These are phyloP conservation scores for Coemansia sp. DNA, from an alignment of 192 early-diverging fungal genomes.

Conservation along the genomic window DNA sequence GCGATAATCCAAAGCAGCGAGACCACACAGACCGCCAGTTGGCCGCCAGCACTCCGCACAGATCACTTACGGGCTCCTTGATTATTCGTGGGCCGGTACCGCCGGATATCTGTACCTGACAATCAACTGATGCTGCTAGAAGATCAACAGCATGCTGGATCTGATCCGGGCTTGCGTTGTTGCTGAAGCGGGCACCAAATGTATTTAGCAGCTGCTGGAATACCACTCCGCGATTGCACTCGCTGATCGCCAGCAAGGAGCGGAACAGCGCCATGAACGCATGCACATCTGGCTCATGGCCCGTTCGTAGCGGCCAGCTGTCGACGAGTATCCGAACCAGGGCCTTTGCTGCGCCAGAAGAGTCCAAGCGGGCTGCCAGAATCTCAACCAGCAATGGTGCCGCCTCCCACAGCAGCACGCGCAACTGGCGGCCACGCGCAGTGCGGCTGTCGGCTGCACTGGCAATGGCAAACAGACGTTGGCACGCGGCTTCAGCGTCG, in stretches of 20 bases:
- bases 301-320: constrained; percentile 20
- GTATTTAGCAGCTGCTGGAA: constrained; percentile 12
- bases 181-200: background rate
- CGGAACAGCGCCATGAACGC: constrained; percentile 23
- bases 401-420: constrained; percentile 16
- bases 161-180: background rate
- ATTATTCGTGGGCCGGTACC: background rate
- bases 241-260: constrained; percentile 28
- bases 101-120: constrained; percentile 1
- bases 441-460: background rate
- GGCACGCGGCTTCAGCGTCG: constrained; percentile 14
- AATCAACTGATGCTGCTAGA: constrained; percentile 13
- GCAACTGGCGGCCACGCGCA: background rate
- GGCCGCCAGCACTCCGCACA: constrained; percentile 18
- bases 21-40: constrained; percentile 38
- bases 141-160: constrained; percentile 25
- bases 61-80: constrained; percentile 14
- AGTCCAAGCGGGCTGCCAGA: constrained; percentile 23
- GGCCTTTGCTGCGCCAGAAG: constrained; percentile 4
- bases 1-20: constrained; percentile 17
- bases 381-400: constrained; percentile 39
- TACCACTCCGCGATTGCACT: constrained; percentile 23
- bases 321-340: constrained; percentile 20
- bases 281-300: background rate
- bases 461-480: constrained; percentile 10